These are phyloP conservation scores for Curvularia spicifera DNA, from an alignment of 2,329 filamentous ascomycete species.

Conservation along the genomic window DNA sequence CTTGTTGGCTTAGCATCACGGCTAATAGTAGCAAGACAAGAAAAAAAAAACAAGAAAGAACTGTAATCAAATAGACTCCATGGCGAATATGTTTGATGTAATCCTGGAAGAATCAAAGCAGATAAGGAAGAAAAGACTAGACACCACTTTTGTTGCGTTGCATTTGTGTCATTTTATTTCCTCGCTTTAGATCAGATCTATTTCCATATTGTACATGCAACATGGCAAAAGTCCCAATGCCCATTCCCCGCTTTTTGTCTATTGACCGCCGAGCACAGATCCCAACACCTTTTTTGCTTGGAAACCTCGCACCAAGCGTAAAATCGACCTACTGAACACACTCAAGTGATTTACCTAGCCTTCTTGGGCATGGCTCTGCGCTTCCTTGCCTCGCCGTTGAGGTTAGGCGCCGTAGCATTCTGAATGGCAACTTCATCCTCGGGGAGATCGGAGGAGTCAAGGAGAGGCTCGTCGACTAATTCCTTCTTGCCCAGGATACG, in stretches of 20 bases:
- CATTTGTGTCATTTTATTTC: background rate
- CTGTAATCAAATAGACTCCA: background rate
- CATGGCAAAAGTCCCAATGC: background rate
- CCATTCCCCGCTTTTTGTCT: background rate
- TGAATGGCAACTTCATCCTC: conserved; percentile 51
- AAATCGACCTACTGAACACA: background rate
- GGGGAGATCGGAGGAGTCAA: conserved; percentile 46
- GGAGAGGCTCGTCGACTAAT: conserved; percentile 45
- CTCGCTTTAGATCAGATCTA: background rate
- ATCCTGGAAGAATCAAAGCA: background rate
- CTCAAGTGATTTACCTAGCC: conserved; percentile 23
- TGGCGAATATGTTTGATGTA: background rate
- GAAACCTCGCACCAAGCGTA: background rate
- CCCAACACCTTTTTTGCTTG: background rate
- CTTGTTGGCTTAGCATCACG: background rate
- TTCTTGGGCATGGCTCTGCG: conserved; percentile 43
- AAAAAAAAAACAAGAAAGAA: background rate
- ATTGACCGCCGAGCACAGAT: conserved; percentile 6
- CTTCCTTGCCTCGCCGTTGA: conserved; percentile 55
- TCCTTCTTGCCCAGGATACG: conserved; percentile 51
- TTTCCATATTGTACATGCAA: background rate
- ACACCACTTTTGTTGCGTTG: background rate
- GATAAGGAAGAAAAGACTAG: background rate
- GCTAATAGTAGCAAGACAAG: background rate
- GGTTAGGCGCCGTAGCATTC: conserved; percentile 52